Evolutionary conservation across 1,284 basidiomycete genomes (phyloP), one percentile per base, ranked within the genome.

Genomic region (Earliella scabrosa): DNA sequence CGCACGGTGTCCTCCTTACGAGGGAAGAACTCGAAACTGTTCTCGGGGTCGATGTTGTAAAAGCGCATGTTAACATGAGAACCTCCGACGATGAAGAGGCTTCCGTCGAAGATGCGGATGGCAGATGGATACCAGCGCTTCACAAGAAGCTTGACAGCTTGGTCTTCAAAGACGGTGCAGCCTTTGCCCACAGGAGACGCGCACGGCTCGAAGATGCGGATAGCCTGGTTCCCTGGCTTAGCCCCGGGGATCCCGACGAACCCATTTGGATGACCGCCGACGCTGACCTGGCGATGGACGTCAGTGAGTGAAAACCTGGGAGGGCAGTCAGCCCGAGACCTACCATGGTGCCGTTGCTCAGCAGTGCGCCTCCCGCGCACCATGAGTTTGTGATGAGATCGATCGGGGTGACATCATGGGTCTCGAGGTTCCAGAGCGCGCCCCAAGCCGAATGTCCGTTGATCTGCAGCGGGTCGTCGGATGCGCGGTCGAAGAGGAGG

Each of bases 11-110:
- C 68, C n/a, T n/a, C n/a, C n/a, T n/a, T n/a, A n/a, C n/a, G n/a
- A n/a, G n/a, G n/a, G n/a, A n/a, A n/a, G n/a, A 78, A 83, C 63
- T 83, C 81, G 61, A 79, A 73, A 18, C 72, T 78, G 61, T 80
- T 81, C 50, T 75, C 78, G 1, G 77, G 72, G 27, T 76, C 71
- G 23, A 64, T 69, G 55, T 76, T 77, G 61, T 76, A 71, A 61
- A 77, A 77, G 10, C 62, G 63, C 10, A 72, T 70, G 16, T 59
- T 48, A 13, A 68, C 69, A 44, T 74, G 69, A 4, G 70, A 74
- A 3, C 77, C 77, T 24, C 77, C 76, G 11, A 77, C 68, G 45
- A 79, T 69, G 71, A 78, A 71, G 64, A 76, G 56, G 47, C 45
- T 62, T 26, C 77, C 76, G 51, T 79, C 77, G 45, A 73, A 75